Conservation (phyloP, 352 stramenopile species). For the Phytophthora pseudosyringae region DNA sequence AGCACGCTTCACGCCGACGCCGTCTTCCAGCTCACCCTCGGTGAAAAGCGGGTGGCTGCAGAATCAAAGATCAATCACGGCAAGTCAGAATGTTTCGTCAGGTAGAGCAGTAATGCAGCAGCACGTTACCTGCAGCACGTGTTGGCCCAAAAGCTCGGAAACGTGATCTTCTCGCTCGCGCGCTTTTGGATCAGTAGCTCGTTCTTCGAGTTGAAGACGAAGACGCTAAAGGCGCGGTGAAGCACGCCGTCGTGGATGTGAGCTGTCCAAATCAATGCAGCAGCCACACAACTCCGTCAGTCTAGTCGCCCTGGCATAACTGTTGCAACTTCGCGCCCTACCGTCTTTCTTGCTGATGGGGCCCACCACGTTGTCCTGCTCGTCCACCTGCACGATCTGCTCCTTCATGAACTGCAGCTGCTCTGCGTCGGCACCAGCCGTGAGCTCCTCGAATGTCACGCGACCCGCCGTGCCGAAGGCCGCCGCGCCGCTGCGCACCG, state of each 20-base stretch:
- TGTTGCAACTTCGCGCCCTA: conserved; percentile 17
- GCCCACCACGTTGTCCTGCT: conserved; percentile 80
- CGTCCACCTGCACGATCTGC: conserved; percentile 89
- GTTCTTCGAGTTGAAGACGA: conserved; percentile 89
- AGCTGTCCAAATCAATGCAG: conserved; percentile 35
- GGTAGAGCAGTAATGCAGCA: neutral
- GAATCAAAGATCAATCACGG: conserved; percentile 1
- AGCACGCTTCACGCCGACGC: conserved; percentile 90
- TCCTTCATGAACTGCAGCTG: conserved; percentile 93
- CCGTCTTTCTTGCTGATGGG: conserved; percentile 90
- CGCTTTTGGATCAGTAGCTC: conserved; percentile 92
- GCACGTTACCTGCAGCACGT: conserved; percentile 94
- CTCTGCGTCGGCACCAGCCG: conserved; percentile 67
- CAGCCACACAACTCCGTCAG: conserved; percentile 12
- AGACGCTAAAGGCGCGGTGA: conserved; percentile 88
- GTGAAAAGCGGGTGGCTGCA: conserved; percentile 94
- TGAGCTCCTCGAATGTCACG: conserved; percentile 68
- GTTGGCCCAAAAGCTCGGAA: conserved; percentile 99
- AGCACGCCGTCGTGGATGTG: conserved; percentile 81
- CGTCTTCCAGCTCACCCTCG: conserved; percentile 87
- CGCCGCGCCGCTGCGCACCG: conserved; percentile 17
- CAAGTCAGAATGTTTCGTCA: conserved; percentile 5
- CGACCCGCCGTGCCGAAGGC: conserved; percentile 32
- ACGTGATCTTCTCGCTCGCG: conserved; percentile 98
- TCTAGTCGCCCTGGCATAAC: neutral